Base-by-base conservation (phyloP, 345 rosid species). In the Leavenworthia alabamica region DNA sequence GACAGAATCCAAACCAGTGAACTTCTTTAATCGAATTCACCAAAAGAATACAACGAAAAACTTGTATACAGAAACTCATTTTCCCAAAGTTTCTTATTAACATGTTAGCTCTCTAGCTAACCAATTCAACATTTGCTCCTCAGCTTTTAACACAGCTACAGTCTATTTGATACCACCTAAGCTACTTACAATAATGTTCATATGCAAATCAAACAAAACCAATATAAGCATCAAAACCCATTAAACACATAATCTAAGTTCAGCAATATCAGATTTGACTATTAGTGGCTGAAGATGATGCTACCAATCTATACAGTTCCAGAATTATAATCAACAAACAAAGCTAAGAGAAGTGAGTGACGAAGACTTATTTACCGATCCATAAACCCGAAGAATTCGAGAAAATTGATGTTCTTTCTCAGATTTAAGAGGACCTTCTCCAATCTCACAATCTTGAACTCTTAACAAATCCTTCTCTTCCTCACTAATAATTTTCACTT, bases 391-490 rank as follows among this genome's bases (percentile, higher is more conserved):
- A 50, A 44, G 57, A 59, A 78, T 20, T 23, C 81, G 54, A 0
- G 60, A 77, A 62, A 42, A 66, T 0, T 1, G 55, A 45, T 70
- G 65, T 53, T 75, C 72, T 57, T 68, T 69, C 62, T 54, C 77
- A 55, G 43, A 62, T 74, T 68, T 71, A 24, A 46, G 59, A 33
- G 35, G 28, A 20, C 32, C 71, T 53, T 64, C 83, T 53, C 66
- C 83, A 19, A 60, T 56, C 78, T 81, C 83, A 3, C 75, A 76
- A 75, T 79, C 79, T 11, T 60, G 19, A 22, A 13, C 68, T 51
- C 41, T 69, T 77, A 61, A 40, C 71, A 61, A 33, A 57, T 43
- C 71, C 72, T 60, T 70, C 29, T 71, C 73, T 37, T 68, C 65
- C 19, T 51, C 79, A 22, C 51, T 63, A 1, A 62, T 26, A 5